phyloP scores from a whole-genome alignment of 768 basidiomycete species.

The Piloderma croceum region DNA sequence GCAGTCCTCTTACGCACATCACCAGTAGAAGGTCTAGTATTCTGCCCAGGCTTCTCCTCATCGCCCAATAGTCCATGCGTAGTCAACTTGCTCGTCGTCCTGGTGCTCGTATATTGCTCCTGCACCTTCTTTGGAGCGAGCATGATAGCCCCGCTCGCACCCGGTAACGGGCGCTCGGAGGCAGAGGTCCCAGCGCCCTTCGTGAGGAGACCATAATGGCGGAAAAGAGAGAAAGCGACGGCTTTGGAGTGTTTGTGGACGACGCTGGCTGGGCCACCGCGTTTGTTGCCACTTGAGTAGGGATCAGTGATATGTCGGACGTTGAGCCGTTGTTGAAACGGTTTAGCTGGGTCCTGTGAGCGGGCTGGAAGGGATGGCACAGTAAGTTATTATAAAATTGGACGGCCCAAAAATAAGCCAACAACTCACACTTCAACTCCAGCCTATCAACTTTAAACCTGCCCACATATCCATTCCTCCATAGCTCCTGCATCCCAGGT shows the following conservation, averaged over 20 bases:
- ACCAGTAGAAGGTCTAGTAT: slow-evolving; percentile 12
- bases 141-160: slow-evolving; percentile 45
- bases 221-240: slow-evolving; percentile 72
- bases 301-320: slow-evolving; percentile 52
- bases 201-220: slow-evolving; percentile 41
- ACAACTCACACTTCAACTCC: slow-evolving; percentile 33
- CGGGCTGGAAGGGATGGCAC: no score
- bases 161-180: background rate
- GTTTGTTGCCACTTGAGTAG: slow-evolving; percentile 34
- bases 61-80: slow-evolving; percentile 64
- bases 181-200: background rate
- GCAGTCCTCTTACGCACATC: slow-evolving; percentile 20
- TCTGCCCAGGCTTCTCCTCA: slow-evolving; percentile 19
- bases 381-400: no score
- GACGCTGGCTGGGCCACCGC: slow-evolving; percentile 56
- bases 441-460: slow-evolving; percentile 54
- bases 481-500: slow-evolving; percentile 62
- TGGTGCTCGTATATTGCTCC: slow-evolving; percentile 71
- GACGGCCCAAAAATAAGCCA: slow-evolving; percentile 15
- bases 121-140: slow-evolving; percentile 74
- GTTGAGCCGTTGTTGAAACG: slow-evolving; percentile 59
- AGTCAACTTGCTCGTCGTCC: slow-evolving; percentile 60
- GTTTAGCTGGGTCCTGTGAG: slow-evolving; percentile 1
- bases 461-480: slow-evolving; percentile 60
- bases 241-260: slow-evolving; percentile 83